Conservation (phyloP, 75 land plant species). For the Gnetum montanum region DNA sequence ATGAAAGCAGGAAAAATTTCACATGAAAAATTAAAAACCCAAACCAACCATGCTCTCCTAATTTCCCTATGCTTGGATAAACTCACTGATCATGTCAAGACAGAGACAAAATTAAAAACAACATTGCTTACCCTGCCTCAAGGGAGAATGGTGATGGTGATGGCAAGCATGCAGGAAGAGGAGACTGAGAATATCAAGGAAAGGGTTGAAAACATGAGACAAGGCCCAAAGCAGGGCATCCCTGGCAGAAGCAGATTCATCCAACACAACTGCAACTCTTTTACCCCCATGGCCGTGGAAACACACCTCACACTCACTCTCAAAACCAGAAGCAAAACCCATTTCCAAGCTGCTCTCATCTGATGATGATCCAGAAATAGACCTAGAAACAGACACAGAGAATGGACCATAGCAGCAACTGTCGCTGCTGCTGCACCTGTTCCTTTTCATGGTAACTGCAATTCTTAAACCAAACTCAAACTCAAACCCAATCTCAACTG, state of each 20-base stretch:
- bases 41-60: not conserved
- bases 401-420: no score
- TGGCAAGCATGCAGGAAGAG: slow-evolving; percentile 23
- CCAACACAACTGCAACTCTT: slow-evolving; percentile 68
- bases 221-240: slow-evolving; percentile 72
- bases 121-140: not conserved
- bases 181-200: slow-evolving; percentile 49
- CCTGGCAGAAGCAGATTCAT: slow-evolving; percentile 32
- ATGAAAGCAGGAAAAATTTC: no score
- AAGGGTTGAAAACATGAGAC: slow-evolving; percentile 59
- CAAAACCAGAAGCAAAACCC: no score
- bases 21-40: not conserved
- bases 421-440: no score
- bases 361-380: no score
- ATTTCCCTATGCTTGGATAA: no score
- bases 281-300: slow-evolving; percentile 23
- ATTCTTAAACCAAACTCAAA: no score
- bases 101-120: not conserved
- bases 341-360: no score
- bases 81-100: not conserved
- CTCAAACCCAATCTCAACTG: no score
- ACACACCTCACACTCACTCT: no score
- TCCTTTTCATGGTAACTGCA: no score
- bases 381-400: no score
- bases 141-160: not conserved